phyloP scores from a whole-genome alignment of 1,284 basidiomycete genomes.

The Pyrrhoderma lamaoense region DNA sequence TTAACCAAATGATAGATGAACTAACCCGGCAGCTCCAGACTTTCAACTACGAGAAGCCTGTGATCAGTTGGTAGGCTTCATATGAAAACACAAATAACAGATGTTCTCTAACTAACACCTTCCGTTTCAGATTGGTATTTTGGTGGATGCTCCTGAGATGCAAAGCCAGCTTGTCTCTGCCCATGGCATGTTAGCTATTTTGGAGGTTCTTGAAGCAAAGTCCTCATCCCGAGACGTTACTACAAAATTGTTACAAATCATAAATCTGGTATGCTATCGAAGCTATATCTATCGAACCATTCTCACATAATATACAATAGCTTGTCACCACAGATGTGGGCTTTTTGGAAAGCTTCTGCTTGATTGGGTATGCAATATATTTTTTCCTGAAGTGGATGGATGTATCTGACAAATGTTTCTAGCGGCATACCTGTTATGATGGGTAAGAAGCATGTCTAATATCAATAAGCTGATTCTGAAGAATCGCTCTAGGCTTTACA shows the following conservation, averaged over 20 bases:
- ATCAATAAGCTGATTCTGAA: constrained; percentile 15
- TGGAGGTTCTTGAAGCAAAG: constrained; percentile 86
- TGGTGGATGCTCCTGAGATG: constrained; percentile 84
- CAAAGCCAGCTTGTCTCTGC: constrained; percentile 82
- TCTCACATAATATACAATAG: constrained; percentile 33
- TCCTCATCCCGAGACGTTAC: constrained; percentile 74
- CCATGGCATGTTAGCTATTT: constrained; percentile 90
- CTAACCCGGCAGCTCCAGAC: constrained; percentile 76
- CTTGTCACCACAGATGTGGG: constrained; percentile 82
- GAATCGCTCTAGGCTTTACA: constrained; percentile 61
- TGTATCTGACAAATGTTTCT: constrained; percentile 7
- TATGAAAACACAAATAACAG: background rate
- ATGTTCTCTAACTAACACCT: constrained; percentile 4
- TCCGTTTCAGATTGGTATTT: constrained; percentile 58
- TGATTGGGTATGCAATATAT: constrained; percentile 64
- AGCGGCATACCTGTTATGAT: constrained; percentile 91
- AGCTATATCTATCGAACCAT: background rate
- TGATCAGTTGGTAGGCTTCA: constrained; percentile 69
- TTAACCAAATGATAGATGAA: constrained; percentile 82
- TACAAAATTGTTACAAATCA: constrained; percentile 78
- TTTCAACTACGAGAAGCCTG: constrained; percentile 77
- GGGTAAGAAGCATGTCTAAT: constrained; percentile 39
- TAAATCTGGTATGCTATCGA: constrained; percentile 66
- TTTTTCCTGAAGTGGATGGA: background rate
- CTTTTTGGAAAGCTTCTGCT: constrained; percentile 90